Evolutionary conservation across 805 yeast genomes (phyloP), one percentile per base, ranked within the genome.

Genomic region (Barnettozyma californica): DNA sequence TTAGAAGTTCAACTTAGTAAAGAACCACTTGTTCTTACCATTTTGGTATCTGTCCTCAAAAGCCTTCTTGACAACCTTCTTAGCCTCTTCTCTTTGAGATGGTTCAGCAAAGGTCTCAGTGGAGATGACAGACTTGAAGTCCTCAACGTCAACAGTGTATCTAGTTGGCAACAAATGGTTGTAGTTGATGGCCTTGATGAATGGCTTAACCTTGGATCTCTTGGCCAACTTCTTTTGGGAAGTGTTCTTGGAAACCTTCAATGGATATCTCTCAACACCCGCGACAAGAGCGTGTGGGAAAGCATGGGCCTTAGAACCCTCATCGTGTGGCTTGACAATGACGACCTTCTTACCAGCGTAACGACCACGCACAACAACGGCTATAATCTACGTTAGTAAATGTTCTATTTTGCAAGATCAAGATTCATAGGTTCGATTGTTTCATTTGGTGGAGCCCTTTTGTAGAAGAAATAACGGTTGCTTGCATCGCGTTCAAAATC

Each of bases 311-410:
- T 94, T 94, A 80, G 98, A 81, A 73, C 99, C 99, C 71, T 94
- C 97, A 71, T 94, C 98, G 74, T 87, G 95, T 66, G 97, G 94
- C 78, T 88, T 90, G 73, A 94, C 91, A 72, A 94, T 90, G 74
- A 94, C 99, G 64, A 94, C 99, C 87, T 94, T 94, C 87, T 91
- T 92, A 83, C 99, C 99, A 75, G 99, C 99, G 88, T 83, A 92
- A 82, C 99, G 94, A 72, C 99, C 99, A 77, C 98, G 92, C 77
- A 91, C 96, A 75, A 94, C 91, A 80, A 94, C 91, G 81, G 98
- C 65, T 61, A 44, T 18, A 45, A 49, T 5, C 13, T 4, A 19
- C 27, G 55, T 55, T 57, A 51, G 53, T 45, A 46, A 16, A 6
- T 41, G 38, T 20, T n/a, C 33, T 11, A 13, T 14, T 14, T 14